A percentile compares a stretch with the other conserved stretches of the same genome.
Conservation (phyloP, 2,329 filamentous ascomycete genomes). For the Cladosporium sp. region DNA sequence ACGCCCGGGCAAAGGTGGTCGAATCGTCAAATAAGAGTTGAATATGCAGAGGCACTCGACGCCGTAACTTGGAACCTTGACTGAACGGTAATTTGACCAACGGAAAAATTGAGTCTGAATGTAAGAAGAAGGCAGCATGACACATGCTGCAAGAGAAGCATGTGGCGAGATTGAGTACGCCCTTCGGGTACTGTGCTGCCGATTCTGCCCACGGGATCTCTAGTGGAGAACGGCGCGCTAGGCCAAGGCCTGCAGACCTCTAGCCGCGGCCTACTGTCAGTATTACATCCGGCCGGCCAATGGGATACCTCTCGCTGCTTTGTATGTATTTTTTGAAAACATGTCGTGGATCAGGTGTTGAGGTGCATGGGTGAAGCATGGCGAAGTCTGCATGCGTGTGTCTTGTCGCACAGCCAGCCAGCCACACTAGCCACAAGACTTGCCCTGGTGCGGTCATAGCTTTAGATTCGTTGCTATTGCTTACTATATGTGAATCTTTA, state of each 20-base stretch:
- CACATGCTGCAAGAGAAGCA: background rate
- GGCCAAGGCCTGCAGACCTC: conserved; percentile 11
- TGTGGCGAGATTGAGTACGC: background rate
- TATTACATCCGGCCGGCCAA: conserved; percentile 2
- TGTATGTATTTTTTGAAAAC: background rate
- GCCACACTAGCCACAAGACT: background rate
- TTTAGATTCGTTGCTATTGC: background rate
- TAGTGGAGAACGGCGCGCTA: conserved; percentile 13
- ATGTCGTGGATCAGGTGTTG: background rate
- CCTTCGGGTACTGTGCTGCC: conserved; percentile 1
- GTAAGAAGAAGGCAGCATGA: background rate
- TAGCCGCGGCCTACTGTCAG: background rate
- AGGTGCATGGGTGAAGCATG: background rate
- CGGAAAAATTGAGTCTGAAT: background rate
- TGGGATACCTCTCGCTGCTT: background rate
- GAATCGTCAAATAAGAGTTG: background rate
- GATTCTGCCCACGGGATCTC: background rate
- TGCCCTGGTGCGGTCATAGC: too few relatives aligned
- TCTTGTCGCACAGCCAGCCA: background rate
- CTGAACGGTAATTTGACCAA: background rate
- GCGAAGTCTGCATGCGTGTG: background rate
- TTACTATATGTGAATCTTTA: background rate
- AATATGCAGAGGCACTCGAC: background rate
- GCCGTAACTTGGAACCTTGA: background rate
- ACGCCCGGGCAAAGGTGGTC: background rate